A percentile compares a stretch with the other conserved stretches of the same genome.
These are phyloP conservation scores for Fusarium cyanostomum DNA, from an alignment of 2,329 filamentous ascomycete species.

Conservation along the genomic window DNA sequence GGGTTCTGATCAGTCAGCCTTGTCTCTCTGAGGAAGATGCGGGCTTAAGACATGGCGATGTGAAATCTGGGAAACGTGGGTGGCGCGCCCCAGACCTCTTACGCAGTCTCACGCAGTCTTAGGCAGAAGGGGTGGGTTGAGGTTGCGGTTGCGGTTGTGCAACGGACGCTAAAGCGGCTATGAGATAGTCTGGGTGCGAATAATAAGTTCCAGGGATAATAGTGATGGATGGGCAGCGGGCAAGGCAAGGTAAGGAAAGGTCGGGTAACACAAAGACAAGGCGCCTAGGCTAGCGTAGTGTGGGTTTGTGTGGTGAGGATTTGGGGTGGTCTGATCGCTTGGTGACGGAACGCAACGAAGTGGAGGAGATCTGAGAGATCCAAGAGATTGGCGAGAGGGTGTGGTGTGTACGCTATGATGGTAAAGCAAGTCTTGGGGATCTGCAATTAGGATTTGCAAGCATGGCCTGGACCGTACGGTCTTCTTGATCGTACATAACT, in stretches of 20 bases:
- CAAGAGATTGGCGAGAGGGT: constrained; percentile 28
- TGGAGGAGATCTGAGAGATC: constrained; percentile 22
- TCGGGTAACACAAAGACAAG: constrained; percentile 37
- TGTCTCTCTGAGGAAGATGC: constrained; percentile 13
- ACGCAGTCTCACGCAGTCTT: constrained; percentile 15
- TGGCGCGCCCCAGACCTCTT: constrained; percentile 32
- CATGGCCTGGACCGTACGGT: constrained; percentile 17
- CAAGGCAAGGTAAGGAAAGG: constrained; percentile 35
- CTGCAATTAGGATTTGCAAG: constrained; percentile 22
- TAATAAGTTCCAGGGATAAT: constrained; percentile 28
- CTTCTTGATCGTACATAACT: constrained; percentile 17
- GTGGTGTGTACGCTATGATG: constrained; percentile 24
- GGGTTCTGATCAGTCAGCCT: constrained; percentile 26
- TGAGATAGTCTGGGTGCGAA: constrained; percentile 33
- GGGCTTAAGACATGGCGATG: constrained; percentile 37
- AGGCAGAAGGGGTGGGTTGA: constrained; percentile 30
- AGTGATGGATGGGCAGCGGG: constrained; percentile 18
- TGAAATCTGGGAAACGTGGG: constrained; percentile 28
- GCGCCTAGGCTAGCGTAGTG: constrained; percentile 14
- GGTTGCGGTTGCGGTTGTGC: constrained; percentile 38
- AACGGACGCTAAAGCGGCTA: constrained; percentile 38
- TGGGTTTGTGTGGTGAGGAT: constrained; percentile 4
- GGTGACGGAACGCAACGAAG: constrained; percentile 22
- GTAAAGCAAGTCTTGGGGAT: constrained; percentile 8
- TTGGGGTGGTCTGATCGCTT: constrained; percentile 27